Conservation (phyloP, 1,284 basidiomycete genomes). For the Phylloporus sp. region DNA sequence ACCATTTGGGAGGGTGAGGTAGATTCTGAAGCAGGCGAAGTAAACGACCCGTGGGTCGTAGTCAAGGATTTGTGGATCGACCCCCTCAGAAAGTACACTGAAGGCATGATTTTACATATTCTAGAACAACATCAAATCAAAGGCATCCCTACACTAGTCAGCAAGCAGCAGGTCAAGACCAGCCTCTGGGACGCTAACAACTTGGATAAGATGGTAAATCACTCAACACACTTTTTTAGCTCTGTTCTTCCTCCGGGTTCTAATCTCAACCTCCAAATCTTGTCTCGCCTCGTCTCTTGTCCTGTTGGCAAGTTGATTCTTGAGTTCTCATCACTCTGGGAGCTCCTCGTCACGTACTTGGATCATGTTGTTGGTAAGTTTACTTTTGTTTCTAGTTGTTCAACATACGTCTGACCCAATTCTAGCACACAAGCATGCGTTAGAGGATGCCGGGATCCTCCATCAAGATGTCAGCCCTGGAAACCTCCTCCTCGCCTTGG, state of each 20-base stretch:
- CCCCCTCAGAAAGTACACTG: constrained; percentile 15
- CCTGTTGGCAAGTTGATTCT: constrained; percentile 7
- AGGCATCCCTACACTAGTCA: constrained; percentile 12
- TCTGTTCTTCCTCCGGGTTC: neutral
- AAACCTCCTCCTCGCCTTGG: too few species aligned
- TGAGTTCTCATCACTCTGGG: constrained; percentile 12
- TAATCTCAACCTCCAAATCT: constrained; percentile 1
- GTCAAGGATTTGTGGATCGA: constrained; percentile 15
- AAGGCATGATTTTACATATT: constrained; percentile 13
- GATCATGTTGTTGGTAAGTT: constrained; percentile 11
- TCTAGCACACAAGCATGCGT: too few species aligned
- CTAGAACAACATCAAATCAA: neutral
- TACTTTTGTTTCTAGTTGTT: neutral
- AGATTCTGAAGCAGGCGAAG: too few species aligned
- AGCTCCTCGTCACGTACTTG: constrained; percentile 11
- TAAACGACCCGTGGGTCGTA: too few species aligned
- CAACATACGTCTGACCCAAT: too few species aligned
- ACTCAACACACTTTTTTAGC: constrained; percentile 5
- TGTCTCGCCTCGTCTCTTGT: constrained; percentile 9
- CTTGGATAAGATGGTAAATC: neutral
- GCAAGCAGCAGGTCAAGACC: constrained; percentile 15
- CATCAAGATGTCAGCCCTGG: too few species aligned
- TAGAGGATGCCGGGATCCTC: too few species aligned
- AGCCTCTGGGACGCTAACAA: neutral
- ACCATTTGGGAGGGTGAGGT: too few species aligned